Evolutionary conservation across 768 basidiomycete species (phyloP).

Genomic region (Tulasnella sp.): DNA sequence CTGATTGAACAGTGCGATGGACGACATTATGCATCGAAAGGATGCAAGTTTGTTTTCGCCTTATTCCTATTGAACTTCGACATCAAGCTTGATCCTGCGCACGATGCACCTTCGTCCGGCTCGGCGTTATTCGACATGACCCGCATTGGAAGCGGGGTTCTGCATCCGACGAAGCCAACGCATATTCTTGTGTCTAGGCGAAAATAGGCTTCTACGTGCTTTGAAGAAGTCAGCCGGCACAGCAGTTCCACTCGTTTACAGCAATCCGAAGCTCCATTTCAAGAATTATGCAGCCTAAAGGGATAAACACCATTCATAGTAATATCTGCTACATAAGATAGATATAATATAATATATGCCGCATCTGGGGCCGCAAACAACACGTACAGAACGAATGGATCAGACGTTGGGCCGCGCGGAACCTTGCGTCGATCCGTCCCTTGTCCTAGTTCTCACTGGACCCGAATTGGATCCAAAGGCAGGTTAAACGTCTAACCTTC

Average conservation of each 20-base stretch:
- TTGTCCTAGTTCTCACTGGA: no score
- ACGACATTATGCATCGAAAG: constrained; percentile 36
- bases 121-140: constrained; percentile 11
- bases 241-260: neutral
- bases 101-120: neutral
- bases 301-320: no score
- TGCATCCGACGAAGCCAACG: constrained; percentile 17
- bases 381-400: no score
- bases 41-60: constrained; percentile 28
- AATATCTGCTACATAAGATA: no score
- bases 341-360: no score
- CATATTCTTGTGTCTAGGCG: neutral
- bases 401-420: no score
- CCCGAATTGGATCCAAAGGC: no score
- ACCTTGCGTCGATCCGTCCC: no score
- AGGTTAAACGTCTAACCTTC: no score
- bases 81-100: constrained; percentile 27
- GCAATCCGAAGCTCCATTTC: no score
- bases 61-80: constrained; percentile 31
- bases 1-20: constrained; percentile 37
- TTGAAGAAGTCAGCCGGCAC: neutral
- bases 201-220: neutral
- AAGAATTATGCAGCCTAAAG: no score
- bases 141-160: constrained; percentile 12
- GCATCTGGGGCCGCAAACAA: no score